These are phyloP conservation scores for Spirogloea muscicola DNA, from an alignment of 139 green algal species.

Conservation along the genomic window DNA sequence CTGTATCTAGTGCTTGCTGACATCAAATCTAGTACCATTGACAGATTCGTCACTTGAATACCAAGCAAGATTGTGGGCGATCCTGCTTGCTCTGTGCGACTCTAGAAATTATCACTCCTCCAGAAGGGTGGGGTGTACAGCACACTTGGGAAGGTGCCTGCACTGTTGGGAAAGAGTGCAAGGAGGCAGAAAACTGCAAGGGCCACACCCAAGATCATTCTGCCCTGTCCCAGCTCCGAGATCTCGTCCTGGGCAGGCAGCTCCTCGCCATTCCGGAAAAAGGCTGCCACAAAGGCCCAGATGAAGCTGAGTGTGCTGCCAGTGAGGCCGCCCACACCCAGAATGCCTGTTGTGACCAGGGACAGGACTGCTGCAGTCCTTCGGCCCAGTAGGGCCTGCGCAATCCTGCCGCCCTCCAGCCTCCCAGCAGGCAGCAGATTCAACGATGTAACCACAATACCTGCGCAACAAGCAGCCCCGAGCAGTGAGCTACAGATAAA, in stretches of 20 bases:
- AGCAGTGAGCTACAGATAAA: no score
- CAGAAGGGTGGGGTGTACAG: constrained; percentile 27
- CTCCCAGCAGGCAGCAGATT: constrained; percentile 29
- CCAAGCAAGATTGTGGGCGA: no score
- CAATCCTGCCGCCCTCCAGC: constrained; percentile 33
- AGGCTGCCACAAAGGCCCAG: constrained; percentile 31
- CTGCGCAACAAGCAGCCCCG: no score
- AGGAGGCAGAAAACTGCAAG: constrained; percentile 26
- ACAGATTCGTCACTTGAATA: no score
- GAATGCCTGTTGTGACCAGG: background rate
- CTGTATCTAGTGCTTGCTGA: no score
- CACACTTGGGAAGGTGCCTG: constrained; percentile 33
- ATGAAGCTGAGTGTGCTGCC: constrained; percentile 37
- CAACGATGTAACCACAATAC: constrained; percentile 28
- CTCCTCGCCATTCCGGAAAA: constrained; percentile 35
- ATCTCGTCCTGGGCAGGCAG: constrained; percentile 32
- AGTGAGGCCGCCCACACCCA: constrained; percentile 19
- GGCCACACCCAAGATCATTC: constrained; percentile 14
- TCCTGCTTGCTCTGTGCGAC: no score
- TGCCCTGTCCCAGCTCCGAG: constrained; percentile 4
- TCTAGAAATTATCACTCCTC: constrained; percentile 6
- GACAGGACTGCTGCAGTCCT: constrained; percentile 2
- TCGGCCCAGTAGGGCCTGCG: constrained; percentile 33
- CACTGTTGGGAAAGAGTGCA: constrained; percentile 39
- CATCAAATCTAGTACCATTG: no score